phyloP scores from a whole-genome alignment of 1,139 yeast species.

The Scheffersomyces illinoinensis region DNA sequence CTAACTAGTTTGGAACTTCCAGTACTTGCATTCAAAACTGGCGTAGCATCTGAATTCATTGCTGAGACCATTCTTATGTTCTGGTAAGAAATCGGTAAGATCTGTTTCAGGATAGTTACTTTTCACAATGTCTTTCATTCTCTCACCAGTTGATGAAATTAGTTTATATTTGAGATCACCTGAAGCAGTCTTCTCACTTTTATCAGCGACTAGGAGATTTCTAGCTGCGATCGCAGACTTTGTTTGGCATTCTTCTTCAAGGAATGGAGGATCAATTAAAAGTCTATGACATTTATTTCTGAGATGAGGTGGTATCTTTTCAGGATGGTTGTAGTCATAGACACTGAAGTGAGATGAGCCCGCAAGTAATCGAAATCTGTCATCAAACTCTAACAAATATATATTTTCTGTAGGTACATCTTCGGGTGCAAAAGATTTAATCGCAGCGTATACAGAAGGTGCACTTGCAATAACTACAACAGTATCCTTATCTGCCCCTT shows the following conservation, averaged over 20 bases:
- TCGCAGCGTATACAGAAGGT: constrained; percentile 89
- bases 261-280: constrained; percentile 87
- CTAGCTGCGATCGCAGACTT: constrained; percentile 73
- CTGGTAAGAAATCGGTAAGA: constrained; percentile 70
- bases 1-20: constrained; percentile 27
- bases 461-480: constrained; percentile 80
- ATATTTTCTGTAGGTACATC: constrained; percentile 66
- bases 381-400: constrained; percentile 76
- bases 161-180: constrained; percentile 53
- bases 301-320: constrained; percentile 57
- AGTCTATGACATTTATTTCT: constrained; percentile 68
- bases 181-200: constrained; percentile 29
- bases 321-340: constrained; percentile 76
- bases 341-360: constrained; percentile 62
- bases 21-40: constrained; percentile 53
- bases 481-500: constrained; percentile 72
- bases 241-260: constrained; percentile 77
- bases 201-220: constrained; percentile 50
- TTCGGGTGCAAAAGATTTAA: constrained; percentile 51
- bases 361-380: constrained; percentile 70
- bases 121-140: constrained; percentile 66
- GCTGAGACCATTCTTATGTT: constrained; percentile 81
- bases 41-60: constrained; percentile 90
- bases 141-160: constrained; percentile 83
- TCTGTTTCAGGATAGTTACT: constrained; percentile 64